Base-by-base conservation (phyloP, 306 rosid genomes). In the Vigna nakashimae region DNA sequence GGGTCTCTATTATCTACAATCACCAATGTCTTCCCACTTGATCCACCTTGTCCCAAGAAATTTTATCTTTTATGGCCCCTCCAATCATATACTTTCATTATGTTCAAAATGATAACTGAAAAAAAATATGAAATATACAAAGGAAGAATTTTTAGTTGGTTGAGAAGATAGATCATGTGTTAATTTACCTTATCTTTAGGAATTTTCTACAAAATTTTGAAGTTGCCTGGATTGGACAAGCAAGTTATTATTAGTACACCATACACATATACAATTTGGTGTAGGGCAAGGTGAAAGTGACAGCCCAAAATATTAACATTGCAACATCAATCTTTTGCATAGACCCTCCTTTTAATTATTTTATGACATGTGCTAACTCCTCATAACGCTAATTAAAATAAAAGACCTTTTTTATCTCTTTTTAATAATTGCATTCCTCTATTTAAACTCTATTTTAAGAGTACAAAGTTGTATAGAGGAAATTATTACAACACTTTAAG, bases 211-310 rank as follows among this genome's bases (percentile, higher is more conserved):
- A 75, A 87, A 78, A 36, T 6, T 71, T 83, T 40, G 86, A 82
- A 83, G 81, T 81, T 86, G 79, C 89, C 80, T 83, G 53, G 90
- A 86, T 86, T 86, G 88, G 92, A 79, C 91, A 88, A 75, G 84
- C 79, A 80, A 57, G 70, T 84, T 80, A 89, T 79, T 49, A 84
- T 79, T 43, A 83, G 88, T 89, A 84, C 28, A 26, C 87, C 88
- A 81, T 82, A 84, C 89, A 86, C 43, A 82, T 77, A 84, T 77
- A 84, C 82, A 75, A 71, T 71, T 51, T 57, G 76, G 57, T 50
- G 30, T 71, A 83, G 86, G 69, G 77, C 84, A 80, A 50, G 85
- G 81, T 76, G 83, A 84, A 82, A 84, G 91, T 66, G 91, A 88
- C 89, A 86, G 85, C 85, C 89, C 86, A 80, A 88, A 87, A 80